Conservation (phyloP, 495 filamentous ascomycete genomes). For the Aspergillus avenaceus region DNA sequence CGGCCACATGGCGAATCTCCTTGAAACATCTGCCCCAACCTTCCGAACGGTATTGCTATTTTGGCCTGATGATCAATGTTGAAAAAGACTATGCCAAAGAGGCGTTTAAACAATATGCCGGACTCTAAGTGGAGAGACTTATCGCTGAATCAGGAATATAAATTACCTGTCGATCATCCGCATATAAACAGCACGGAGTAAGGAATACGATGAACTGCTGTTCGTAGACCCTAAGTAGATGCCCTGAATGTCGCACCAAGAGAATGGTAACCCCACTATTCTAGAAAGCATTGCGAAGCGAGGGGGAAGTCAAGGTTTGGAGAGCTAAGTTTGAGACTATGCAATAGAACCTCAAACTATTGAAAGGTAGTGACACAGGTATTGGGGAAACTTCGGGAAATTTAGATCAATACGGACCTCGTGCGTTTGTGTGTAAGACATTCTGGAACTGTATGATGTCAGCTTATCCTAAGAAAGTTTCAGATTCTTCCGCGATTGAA, state of each 20-base stretch:
- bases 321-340: conserved; percentile 5
- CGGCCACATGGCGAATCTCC: not conserved
- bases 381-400: conserved; percentile 2
- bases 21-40: not conserved
- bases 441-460: conserved; percentile 2
- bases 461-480: not conserved
- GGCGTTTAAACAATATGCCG: too few species aligned
- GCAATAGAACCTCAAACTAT: conserved; percentile 2
- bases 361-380: not conserved
- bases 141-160: not conserved
- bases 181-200: not conserved
- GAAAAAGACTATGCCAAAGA: not conserved
- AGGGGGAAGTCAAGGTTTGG: not conserved
- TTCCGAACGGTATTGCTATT: not conserved
- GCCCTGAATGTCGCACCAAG: not conserved
- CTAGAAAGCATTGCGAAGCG: conserved; percentile 8
- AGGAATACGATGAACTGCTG: not conserved
- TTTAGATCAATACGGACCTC: not conserved
- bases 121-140: not conserved
- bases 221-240: not conserved
- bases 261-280: not conserved
- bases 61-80: not conserved
- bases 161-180: conserved; percentile 3
- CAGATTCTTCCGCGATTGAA: not conserved
- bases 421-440: conserved; percentile 1